Conservation (phyloP, 331 rosid species). For the Cydonia oblonga region DNA sequence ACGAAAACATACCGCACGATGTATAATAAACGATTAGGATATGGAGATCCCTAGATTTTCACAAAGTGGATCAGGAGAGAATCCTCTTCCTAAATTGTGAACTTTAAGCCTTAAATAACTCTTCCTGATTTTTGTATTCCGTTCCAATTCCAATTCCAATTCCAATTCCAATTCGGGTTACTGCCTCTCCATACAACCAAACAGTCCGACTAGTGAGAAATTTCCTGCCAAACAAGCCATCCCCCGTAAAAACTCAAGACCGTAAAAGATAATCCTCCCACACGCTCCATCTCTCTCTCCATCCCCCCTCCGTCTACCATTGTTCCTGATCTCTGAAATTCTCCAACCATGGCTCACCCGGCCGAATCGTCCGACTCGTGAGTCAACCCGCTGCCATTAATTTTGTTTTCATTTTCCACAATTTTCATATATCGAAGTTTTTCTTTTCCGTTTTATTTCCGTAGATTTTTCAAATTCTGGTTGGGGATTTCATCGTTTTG, state of each 20-base stretch:
- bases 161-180: background rate
- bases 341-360: slow-evolving; percentile 27
- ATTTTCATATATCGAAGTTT: background rate
- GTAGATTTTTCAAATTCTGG: background rate
- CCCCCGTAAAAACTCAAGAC: background rate
- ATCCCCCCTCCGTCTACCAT: background rate
- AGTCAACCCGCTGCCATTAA: slow-evolving; percentile 4
- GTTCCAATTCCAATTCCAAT: too few relatives aligned
- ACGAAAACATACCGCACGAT: too few relatives aligned
- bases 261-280: background rate
- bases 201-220: background rate
- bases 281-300: background rate
- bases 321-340: slow-evolving; percentile 8
- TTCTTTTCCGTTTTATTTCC: background rate
- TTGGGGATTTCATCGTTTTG: background rate
- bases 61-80: too few relatives aligned
- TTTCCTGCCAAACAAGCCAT: background rate
- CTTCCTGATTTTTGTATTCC: too few relatives aligned
- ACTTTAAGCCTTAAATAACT: too few relatives aligned
- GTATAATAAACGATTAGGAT: too few relatives aligned
- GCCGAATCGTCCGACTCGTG: slow-evolving; percentile 52
- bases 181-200: background rate
- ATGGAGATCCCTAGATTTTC: too few relatives aligned
- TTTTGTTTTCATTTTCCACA: background rate
- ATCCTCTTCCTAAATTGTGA: too few relatives aligned